Evolutionary conservation across 176 grass and related monocot species (phyloP), one percentile per base, ranked within the genome.

Genomic region (Hordeum vulgare): DNA sequence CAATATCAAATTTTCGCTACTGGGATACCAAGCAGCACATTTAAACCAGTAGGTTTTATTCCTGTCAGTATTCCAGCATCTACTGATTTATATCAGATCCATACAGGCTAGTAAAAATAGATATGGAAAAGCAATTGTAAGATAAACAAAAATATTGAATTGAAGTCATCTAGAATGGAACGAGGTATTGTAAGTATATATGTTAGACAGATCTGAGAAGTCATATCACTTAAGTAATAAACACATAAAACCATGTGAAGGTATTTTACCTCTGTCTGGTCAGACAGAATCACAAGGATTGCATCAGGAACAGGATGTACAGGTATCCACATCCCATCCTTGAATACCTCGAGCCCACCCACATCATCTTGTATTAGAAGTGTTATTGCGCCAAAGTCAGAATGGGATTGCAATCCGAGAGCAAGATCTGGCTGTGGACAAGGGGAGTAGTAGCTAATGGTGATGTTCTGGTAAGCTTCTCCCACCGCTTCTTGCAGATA

Each of bases 351-450:
- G 0, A 98, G 87, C 3, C 96, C 96, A 71, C 85, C 91, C n/a
- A 98, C 93, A 65, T 95, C 87, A 88, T 98, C 96, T 95, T 98
- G 93, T 87, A 98, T 94, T 71, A 98, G 63, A 84, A 98, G 89
- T 14, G 96, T 98, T 78, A 98, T 87, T 20, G 77, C 89, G 9
- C 96, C 96, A 85, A 98, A 95, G 88, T 98, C 96, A 85, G 96
- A 98, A 84, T 98, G 96, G 58, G 96, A 85, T 93, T 95, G 93
- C 73, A 98, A 82, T 26, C 96, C 96, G 83, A 98, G 91, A 65
- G 87, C 93, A 90, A 98, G 93, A 47, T 98, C 93, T 77, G 96
- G 96, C 33, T 88, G 86, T 59, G 93, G 93, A 58, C 96, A 98
- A 54, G 96, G 91, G 28, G 96, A 92, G n/a, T 98, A 98, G 77